Evolutionary conservation across 106 monocot species (phyloP), one percentile per base, ranked within the genome.

Genomic region (Acorus calamus): DNA sequence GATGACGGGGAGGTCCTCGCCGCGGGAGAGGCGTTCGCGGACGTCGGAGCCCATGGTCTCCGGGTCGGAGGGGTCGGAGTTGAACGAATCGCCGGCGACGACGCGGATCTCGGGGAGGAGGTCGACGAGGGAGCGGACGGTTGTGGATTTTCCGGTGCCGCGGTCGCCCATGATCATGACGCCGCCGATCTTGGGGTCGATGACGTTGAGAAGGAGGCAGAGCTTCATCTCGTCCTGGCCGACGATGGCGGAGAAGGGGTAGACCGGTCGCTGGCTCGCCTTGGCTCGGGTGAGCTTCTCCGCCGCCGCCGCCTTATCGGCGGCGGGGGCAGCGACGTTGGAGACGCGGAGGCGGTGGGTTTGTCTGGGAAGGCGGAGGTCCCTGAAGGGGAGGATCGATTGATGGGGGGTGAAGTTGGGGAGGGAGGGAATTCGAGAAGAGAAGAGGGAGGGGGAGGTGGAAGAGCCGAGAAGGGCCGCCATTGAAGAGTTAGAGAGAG

Each of bases 141-240:
- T 70, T 10, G 98, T 99, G 47, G 98, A 99, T 63, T 99, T 99
- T 10, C 98, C 98, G 2, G 98, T 99, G 48, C 98, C 98, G n/a
- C 98, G 75, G 67, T 99, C 98, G 44, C 98, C 98, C 98, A 99
- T 99, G 69, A 99, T 99, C 98, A 99, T 99, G 42, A 99, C 98
- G 4, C 98, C 98, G 42, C 98, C 92, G 47, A 99, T 99, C 75
- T 99, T 99, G 28, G 98, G 98, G 71, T 99, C 98, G 64, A 99
- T 92, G 53, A 99, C 98, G 50, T 99, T 99, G 42, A 99, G 86
- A 4, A 99, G 73, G 6, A 99, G 85, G 72, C 98, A 99, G 4
- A 99, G 71, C 57, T 99, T 99, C 98, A 99, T 99, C 88, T 99
- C 98, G 6, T 99, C 98, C 66, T 99, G 98, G 0, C 98, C 98